Evolutionary conservation across 2,329 filamentous ascomycete species (phyloP), one percentile per base, ranked within the genome.

Genomic region (Phoma sp.): DNA sequence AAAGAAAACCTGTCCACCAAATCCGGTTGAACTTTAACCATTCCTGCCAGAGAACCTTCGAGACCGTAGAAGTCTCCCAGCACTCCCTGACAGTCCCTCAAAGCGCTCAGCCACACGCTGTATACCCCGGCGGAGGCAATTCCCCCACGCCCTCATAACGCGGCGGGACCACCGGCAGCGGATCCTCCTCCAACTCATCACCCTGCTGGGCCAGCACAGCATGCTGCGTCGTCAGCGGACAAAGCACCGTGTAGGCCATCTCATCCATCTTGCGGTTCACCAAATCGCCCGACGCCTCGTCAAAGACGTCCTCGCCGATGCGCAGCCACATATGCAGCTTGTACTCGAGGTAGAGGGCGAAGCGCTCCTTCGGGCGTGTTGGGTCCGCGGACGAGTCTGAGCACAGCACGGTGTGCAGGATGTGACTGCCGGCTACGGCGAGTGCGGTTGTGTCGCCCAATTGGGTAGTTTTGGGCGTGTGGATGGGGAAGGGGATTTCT

Each of bases 201-300:
- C 9, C 12, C 4, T 45, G 31, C 12, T 32, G 9, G 1, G 10
- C 19, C 1, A 17, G 8, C 6, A 8, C 46, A 9, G 8, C 13
- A 22, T 51, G 53, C 19, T 33, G 36, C 1, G 27, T 22, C 1
- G 29, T 40, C 3, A 57, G 29, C 15, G 54, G 54, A 40, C 54
- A 57, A 7, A 57, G 25, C 0, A 57, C 29, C 13, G 54, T 57
- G 9, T 57, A 57, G n/a, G 54, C 54, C 54, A 57, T 57, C 33
- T 57, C 54, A 17, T 57, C 54, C 47, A 57, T 48, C 12, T 57
- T 57, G 3, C 54, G 38, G 35, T 57, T 57, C n/a, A 57, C 48
- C n/a, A 57, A 29, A 38, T 57, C 54, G 5, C 54, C 54, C 1
- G 54, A 51, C 2, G 54, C 54, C 12, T 48, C 39, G 29, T 57